Base-by-base conservation (phyloP, 73 alveolate genomes). In the Paramecium sexaurelia region DNA sequence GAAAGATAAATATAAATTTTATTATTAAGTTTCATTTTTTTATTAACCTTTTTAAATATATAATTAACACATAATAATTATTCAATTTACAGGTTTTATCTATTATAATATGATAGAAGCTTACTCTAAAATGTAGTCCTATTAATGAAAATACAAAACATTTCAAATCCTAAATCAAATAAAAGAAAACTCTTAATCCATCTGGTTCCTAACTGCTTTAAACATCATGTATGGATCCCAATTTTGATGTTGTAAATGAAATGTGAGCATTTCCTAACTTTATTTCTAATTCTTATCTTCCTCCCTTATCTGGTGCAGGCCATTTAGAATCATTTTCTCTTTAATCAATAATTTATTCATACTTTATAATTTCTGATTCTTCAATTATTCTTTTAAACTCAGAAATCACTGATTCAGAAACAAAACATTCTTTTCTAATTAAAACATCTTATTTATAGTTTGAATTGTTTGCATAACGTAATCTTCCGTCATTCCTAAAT, bases 271-370 rank as follows among this genome's bases (percentile, higher is more conserved):
- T 92, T 2, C 96, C 97, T 3, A 89, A 15, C 11, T 87, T 91
- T n/a, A 98, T 96, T 94, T 98, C 99, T 15, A 98, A 96, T 93
- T 98, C 99, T 82, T 98, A 97, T 82, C 96, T 83, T 29, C 99
- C 99, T 20, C 66, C 71, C 24, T 94, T 92, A 82, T 97, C 99
- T 11, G 99, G 99, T 26, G 87, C 91, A 6, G 99, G 99, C 99
- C 99, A 98, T 29, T 92, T 88, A 43, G 89, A 55, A 88, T 96
- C 99, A 51, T 95, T 99, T 68, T 95, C 98, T 36, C 94, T 92
- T 47, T n/a, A 17, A 32, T 35, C n/a, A 6, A 33, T 35, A 20
- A 6, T 56, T 1, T 73, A 84, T 84, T 26, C 29, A 27, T 90
- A 94, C 96, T 97, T 95, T 83, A 96, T 55, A 40, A 98, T 96